Evolutionary conservation across 2,329 filamentous ascomycete species (phyloP).

Genomic region (Fusarium mexicanum): DNA sequence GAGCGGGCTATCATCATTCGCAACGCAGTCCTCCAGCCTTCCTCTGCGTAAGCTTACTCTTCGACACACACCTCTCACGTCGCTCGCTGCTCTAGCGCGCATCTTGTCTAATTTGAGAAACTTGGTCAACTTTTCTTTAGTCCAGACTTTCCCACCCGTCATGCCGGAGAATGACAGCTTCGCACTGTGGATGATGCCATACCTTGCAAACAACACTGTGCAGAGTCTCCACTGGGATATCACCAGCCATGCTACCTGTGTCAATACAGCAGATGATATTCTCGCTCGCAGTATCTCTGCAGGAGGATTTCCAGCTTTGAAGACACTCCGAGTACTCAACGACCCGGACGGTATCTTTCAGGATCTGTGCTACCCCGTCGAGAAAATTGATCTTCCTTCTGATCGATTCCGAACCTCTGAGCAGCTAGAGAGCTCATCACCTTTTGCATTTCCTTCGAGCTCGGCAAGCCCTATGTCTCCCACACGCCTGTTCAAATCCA

Average conservation of each 20-base stretch:
- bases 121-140: conserved; percentile 62
- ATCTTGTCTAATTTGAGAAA: conserved; percentile 64
- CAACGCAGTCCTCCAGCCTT: conserved; percentile 58
- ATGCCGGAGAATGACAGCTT: conserved; percentile 65
- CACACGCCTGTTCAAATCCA: conserved; percentile 46
- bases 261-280: conserved; percentile 66
- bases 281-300: conserved; percentile 71
- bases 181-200: conserved; percentile 69
- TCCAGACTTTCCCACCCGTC: conserved; percentile 64
- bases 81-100: conserved; percentile 66
- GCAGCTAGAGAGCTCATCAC: conserved; percentile 24
- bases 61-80: conserved; percentile 65
- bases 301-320: conserved; percentile 70
- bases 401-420: conserved; percentile 55
- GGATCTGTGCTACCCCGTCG: conserved; percentile 70
- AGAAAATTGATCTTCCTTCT: conserved; percentile 60
- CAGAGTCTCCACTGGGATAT: conserved; percentile 72
- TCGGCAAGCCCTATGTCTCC: conserved; percentile 41
- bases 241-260: conserved; percentile 56
- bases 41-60: conserved; percentile 62
- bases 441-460: conserved; percentile 31
- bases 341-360: conserved; percentile 78
- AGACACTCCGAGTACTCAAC: conserved; percentile 69
- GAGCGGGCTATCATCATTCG: conserved; percentile 65
- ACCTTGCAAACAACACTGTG: conserved; percentile 66